These are phyloP conservation scores for Claviceps paspali DNA, from an alignment of 2,329 filamentous ascomycete genomes.

Conservation along the genomic window DNA sequence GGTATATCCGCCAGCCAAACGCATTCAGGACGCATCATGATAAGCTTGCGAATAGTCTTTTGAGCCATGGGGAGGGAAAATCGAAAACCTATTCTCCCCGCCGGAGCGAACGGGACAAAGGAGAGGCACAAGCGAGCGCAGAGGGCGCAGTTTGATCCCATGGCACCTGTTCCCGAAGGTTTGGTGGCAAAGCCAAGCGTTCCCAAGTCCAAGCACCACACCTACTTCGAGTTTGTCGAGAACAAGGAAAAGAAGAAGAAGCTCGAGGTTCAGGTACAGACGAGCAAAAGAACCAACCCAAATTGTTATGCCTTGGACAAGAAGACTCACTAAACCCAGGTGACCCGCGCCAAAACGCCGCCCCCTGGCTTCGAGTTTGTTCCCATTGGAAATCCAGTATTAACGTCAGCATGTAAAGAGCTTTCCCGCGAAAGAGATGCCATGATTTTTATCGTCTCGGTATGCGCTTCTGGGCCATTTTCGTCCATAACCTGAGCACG, in stretches of 20 bases:
- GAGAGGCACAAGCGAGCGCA: conserved; percentile 20
- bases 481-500: background rate
- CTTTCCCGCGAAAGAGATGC: conserved; percentile 45
- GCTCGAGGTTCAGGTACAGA: conserved; percentile 43
- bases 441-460: conserved; percentile 53
- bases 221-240: conserved; percentile 49
- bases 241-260: conserved; percentile 51
- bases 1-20: background rate
- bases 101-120: conserved; percentile 19
- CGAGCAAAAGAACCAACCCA: conserved; percentile 8
- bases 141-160: conserved; percentile 18
- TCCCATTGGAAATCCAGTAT: conserved; percentile 43
- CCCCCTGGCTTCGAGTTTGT: conserved; percentile 49
- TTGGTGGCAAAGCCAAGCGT: conserved; percentile 23
- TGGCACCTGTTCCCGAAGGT: conserved; percentile 18
- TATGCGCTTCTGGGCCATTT: conserved; percentile 15
- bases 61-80: conserved; percentile 22
- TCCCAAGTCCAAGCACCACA: conserved; percentile 39
- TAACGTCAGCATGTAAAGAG: conserved; percentile 49
- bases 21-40: conserved; percentile 1
- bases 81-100: conserved; percentile 12
- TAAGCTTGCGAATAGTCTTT: background rate
- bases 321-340: conserved; percentile 24
- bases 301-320: conserved; percentile 6
- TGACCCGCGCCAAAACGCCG: conserved; percentile 34